Evolutionary conservation across 306 rosid genomes (phyloP).

Genomic region (Lathyrus sativus): DNA sequence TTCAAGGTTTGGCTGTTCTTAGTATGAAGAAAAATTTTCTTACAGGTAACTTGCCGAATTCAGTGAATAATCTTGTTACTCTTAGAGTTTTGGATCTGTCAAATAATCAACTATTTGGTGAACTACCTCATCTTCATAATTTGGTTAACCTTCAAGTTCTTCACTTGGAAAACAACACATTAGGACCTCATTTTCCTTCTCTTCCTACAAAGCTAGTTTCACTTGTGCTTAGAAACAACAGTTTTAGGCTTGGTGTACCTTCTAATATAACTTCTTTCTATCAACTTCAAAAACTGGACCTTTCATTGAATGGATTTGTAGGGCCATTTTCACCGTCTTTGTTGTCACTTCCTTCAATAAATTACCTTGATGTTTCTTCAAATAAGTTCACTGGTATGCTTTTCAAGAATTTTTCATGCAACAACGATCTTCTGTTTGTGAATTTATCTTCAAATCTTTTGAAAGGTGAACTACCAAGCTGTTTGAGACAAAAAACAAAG

Average conservation of each 20-base stretch:
- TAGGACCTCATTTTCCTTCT: conserved; percentile 81
- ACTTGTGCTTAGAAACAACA: conserved; percentile 72
- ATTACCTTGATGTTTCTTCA: conserved; percentile 68
- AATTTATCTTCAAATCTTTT: conserved; percentile 81
- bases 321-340: conserved; percentile 71
- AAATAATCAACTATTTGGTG: conserved; percentile 64
- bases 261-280: conserved; percentile 52
- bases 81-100: conserved; percentile 75
- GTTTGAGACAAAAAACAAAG: conserved; percentile 51
- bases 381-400: conserved; percentile 83
- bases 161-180: conserved; percentile 61
- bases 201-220: conserved; percentile 62
- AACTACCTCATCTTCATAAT: conserved; percentile 62
- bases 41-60: conserved; percentile 65
- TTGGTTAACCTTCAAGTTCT: conserved; percentile 78
- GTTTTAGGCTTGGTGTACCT: conserved; percentile 62
- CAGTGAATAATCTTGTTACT: conserved; percentile 50
- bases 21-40: conserved; percentile 66
- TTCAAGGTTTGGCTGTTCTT: conserved; percentile 68
- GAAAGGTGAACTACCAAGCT: conserved; percentile 74
- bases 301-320: conserved; percentile 73
- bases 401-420: conserved; percentile 62
- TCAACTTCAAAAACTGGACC: conserved; percentile 77
- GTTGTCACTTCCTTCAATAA: conserved; percentile 70
- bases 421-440: conserved; percentile 63